Evolutionary conservation across 306 rosid genomes (phyloP).

Genomic region (Vachellia pachyceras): DNA sequence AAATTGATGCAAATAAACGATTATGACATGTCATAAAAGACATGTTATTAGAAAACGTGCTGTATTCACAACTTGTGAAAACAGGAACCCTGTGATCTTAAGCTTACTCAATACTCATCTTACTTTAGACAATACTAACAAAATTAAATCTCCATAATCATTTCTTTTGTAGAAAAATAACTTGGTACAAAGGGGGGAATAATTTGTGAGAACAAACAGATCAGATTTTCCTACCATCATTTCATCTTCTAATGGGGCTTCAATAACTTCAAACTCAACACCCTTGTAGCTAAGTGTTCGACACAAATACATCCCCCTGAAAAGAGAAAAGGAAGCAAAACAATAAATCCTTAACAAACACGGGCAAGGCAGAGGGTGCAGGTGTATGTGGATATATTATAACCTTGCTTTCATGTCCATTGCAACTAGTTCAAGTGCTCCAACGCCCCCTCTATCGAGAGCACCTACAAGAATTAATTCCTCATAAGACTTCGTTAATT

Average conservation of each 20-base stretch:
- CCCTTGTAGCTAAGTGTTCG: slow-evolving; percentile 97
- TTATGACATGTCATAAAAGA: slow-evolving; percentile 19
- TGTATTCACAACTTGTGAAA: slow-evolving; percentile 7
- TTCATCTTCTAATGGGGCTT: slow-evolving; percentile 86
- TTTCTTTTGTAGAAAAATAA: slow-evolving; percentile 5
- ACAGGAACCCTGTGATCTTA: slow-evolving; percentile 18
- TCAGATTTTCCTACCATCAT: slow-evolving; percentile 78
- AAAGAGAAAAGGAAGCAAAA: slow-evolving; percentile 39
- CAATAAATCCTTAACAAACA: slow-evolving; percentile 16
- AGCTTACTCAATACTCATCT: slow-evolving; percentile 21
- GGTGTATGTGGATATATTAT: slow-evolving; percentile 21
- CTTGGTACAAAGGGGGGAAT: not conserved
- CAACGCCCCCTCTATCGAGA: slow-evolving; percentile 96
- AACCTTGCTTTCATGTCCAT: slow-evolving; percentile 99
- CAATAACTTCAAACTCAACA: slow-evolving; percentile 88
- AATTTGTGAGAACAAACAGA: slow-evolving; percentile 16
- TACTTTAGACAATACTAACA: slow-evolving; percentile 30
- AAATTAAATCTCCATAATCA: slow-evolving; percentile 17
- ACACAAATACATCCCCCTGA: slow-evolving; percentile 97
- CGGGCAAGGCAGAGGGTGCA: slow-evolving; percentile 10
- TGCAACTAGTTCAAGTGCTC: slow-evolving; percentile 99
- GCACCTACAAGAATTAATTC: slow-evolving; percentile 63
- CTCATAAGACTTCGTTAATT: slow-evolving; percentile 19
- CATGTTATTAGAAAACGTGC: not conserved
- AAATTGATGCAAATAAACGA: slow-evolving; percentile 26